phyloP scores from a whole-genome alignment of 768 basidiomycete species.

The Rhizopogon vulgaris region DNA sequence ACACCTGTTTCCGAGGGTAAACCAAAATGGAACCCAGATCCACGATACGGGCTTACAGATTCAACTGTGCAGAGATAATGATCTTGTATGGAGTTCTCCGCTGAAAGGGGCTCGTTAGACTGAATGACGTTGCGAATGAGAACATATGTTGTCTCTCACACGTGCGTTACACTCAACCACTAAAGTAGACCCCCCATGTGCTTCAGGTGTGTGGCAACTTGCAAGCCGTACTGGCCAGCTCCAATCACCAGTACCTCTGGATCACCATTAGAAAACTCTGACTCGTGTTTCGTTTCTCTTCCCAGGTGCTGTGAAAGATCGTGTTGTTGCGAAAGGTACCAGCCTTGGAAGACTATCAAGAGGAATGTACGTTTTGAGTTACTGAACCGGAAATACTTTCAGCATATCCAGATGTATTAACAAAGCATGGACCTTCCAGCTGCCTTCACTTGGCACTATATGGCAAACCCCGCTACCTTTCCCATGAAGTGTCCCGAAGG shows the following conservation, averaged over 20 bases:
- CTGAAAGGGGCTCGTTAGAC: conserved; percentile 8
- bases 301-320: conserved; percentile 47
- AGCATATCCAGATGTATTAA: conserved; percentile 56
- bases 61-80: conserved; percentile 47
- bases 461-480: conserved; percentile 46
- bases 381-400: conserved; percentile 44
- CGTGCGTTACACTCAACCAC: conserved; percentile 45
- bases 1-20: conserved; percentile 12
- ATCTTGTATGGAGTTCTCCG: conserved; percentile 55
- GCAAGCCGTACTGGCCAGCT: conserved; percentile 62
- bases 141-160: conserved; percentile 39
- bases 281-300: conserved; percentile 34
- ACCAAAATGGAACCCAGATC: conserved; percentile 2
- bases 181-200: conserved; percentile 41
- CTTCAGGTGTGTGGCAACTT: conserved; percentile 55
- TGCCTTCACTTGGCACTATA: conserved; percentile 35
- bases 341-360: conserved; percentile 2
- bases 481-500: conserved; percentile 45
- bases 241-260: conserved; percentile 60
- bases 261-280: conserved; percentile 37
- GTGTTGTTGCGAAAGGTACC: conserved; percentile 35
- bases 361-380: conserved; percentile 2
- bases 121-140: not conserved
- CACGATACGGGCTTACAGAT: conserved; percentile 33
- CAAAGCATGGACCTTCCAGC: conserved; percentile 56